Evolutionary conservation across 2,329 filamentous ascomycete species (phyloP).

Genomic region (Ophiostoma tasmaniense): DNA sequence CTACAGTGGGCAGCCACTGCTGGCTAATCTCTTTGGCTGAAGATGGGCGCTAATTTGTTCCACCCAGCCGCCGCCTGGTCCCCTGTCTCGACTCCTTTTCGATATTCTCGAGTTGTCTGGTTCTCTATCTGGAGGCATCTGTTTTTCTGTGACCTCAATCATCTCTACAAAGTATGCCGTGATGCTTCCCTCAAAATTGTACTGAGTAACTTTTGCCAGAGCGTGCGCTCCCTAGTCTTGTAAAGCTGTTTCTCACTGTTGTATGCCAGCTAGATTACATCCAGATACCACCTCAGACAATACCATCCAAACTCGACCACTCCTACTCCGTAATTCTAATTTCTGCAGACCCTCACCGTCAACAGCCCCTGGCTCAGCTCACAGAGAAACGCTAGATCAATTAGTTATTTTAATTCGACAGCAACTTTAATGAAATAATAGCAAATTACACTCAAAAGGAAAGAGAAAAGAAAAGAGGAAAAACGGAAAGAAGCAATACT

Average conservation of each 20-base stretch:
- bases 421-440: background rate
- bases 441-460: constrained; percentile 2
- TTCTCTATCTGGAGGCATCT: too few relatives aligned
- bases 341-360: background rate
- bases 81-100: constrained; percentile 1
- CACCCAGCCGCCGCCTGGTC: background rate
- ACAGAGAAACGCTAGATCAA: constrained; percentile 1
- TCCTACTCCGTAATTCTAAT: background rate
- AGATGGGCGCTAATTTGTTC: constrained; percentile 2
- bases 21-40: constrained; percentile 6
- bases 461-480: background rate
- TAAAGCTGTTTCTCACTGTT: background rate
- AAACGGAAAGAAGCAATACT: background rate
- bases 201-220: too few relatives aligned
- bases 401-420: background rate
- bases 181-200: too few relatives aligned
- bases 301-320: background rate
- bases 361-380: constrained; percentile 1
- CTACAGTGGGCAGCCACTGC: background rate
- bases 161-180: too few relatives aligned
- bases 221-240: too few relatives aligned
- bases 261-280: too few relatives aligned
- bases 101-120: background rate
- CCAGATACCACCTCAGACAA: too few relatives aligned
- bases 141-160: too few relatives aligned